These are phyloP conservation scores for Claviceps quebecensis DNA, from an alignment of 2,329 filamentous ascomycete genomes.

Conservation along the genomic window DNA sequence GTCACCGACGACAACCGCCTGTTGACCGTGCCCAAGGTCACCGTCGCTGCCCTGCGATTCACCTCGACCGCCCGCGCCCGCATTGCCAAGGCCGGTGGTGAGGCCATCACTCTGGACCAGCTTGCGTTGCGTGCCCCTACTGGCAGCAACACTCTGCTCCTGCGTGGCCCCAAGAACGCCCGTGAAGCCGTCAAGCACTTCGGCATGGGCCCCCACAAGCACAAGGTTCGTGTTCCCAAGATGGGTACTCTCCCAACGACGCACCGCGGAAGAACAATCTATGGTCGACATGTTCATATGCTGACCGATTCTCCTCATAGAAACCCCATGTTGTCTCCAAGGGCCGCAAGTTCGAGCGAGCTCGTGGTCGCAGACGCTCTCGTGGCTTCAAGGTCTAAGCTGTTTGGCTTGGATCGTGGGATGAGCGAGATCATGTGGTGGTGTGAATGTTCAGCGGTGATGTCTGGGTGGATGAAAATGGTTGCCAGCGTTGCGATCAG, in stretches of 20 bases:
- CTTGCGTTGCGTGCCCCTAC: slow-evolving; percentile 90
- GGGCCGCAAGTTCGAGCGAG: slow-evolving; percentile 99
- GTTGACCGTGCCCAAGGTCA: slow-evolving; percentile 79
- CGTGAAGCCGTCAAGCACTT: slow-evolving; percentile 99
- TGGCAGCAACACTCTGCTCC: slow-evolving; percentile 89
- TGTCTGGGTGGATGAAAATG: slow-evolving; percentile 11
- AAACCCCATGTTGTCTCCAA: slow-evolving; percentile 97
- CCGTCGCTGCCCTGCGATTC: slow-evolving; percentile 88
- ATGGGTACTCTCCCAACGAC: too few species aligned
- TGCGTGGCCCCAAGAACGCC: slow-evolving; percentile 95
- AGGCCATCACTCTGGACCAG: slow-evolving; percentile 92
- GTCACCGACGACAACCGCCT: slow-evolving; percentile 97
- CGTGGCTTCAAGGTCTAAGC: slow-evolving; percentile 99
- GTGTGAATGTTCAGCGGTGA: slow-evolving; percentile 2
- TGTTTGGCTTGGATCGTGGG: slow-evolving; percentile 12
- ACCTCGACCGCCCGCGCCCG: slow-evolving; percentile 90
- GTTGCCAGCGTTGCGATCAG: slow-evolving; percentile 16
- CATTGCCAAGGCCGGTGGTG: slow-evolving; percentile 85
- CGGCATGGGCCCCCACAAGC: slow-evolving; percentile 90
- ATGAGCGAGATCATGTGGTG: slow-evolving; percentile 1
- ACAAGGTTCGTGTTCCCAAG: slow-evolving; percentile 56
- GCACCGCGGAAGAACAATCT: background rate
- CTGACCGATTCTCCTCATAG: slow-evolving; percentile 28
- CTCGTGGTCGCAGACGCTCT: slow-evolving; percentile 96
- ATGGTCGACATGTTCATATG: too few species aligned